A percentile compares a stretch with the other conserved stretches of the same genome.
Conservation (phyloP, 2,329 filamentous ascomycete genomes). For the Plectosphaerella sp. region DNA sequence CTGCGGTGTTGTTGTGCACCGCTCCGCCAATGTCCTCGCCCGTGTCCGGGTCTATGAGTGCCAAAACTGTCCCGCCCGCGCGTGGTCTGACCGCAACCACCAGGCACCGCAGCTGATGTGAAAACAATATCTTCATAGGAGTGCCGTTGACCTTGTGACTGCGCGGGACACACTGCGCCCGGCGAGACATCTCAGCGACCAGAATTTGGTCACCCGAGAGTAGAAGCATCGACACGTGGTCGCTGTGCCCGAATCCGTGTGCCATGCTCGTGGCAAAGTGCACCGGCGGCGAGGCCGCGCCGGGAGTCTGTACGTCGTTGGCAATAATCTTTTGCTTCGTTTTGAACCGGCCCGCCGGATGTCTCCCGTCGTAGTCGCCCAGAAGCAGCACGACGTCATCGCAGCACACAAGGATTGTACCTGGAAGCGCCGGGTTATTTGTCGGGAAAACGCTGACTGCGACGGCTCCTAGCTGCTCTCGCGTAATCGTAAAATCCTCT, state of each 20-base stretch:
- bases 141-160: slow-evolving; percentile 41
- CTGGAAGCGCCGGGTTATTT: slow-evolving; percentile 1
- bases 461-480: slow-evolving; percentile 29
- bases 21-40: slow-evolving; percentile 47
- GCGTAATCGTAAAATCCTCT: slow-evolving; percentile 11
- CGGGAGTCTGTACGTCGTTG: slow-evolving; percentile 43
- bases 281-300: slow-evolving; percentile 40
- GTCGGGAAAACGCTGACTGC: slow-evolving; percentile 27
- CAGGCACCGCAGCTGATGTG: slow-evolving; percentile 44
- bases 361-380: slow-evolving; percentile 26
- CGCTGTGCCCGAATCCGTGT: slow-evolving; percentile 28
- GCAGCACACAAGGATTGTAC: slow-evolving; percentile 39
- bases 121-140: slow-evolving; percentile 51
- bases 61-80: slow-evolving; percentile 40
- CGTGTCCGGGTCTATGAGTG: slow-evolving; percentile 51
- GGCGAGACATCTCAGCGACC: slow-evolving; percentile 45
- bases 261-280: slow-evolving; percentile 41
- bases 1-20: slow-evolving; percentile 27
- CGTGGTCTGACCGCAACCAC: slow-evolving; percentile 45
- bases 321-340: slow-evolving; percentile 44
- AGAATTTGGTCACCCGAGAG: slow-evolving; percentile 46
- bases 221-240: slow-evolving; percentile 41
- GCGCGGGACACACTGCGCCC: slow-evolving; percentile 43
- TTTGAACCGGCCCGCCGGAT: slow-evolving; percentile 23
- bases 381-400: slow-evolving; percentile 42